phyloP scores from a whole-genome alignment of 2,329 filamentous ascomycete species.

The Hypoxylon rubiginosum region DNA sequence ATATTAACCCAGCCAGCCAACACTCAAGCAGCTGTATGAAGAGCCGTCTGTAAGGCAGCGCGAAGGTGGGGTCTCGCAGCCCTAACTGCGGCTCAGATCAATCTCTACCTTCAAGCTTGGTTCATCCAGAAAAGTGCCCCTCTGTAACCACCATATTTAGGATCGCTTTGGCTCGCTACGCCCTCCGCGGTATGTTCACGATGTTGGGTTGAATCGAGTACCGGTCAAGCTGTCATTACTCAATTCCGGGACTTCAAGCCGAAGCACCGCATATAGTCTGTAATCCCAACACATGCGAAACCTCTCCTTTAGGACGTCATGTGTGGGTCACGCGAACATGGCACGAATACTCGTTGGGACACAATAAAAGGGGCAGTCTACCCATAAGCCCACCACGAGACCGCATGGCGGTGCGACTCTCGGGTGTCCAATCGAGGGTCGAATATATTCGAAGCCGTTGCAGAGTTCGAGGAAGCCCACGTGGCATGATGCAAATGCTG shows the following conservation, averaged over 20 bases:
- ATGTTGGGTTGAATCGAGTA: conserved; percentile 9
- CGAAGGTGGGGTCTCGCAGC: conserved; percentile 15
- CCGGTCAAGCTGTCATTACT: conserved; percentile 17
- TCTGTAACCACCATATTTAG: conserved; percentile 13
- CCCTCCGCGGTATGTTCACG: conserved; percentile 3
- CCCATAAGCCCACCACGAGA: conserved; percentile 12
- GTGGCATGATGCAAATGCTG: conserved; percentile 36
- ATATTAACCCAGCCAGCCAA: background rate
- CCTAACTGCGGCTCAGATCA: conserved; percentile 23
- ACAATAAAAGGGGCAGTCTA: conserved; percentile 16
- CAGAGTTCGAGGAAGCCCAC: conserved; percentile 21
- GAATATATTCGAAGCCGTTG: conserved; percentile 1
- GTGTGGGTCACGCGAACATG: background rate
- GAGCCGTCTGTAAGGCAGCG: conserved; percentile 1
- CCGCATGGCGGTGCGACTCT: conserved; percentile 4
- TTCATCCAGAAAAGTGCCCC: conserved; percentile 3
- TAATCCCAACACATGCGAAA: conserved; percentile 17
- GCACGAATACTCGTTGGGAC: conserved; percentile 2
- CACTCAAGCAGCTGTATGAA: conserved; percentile 1
- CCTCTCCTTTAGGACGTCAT: conserved; percentile 7
- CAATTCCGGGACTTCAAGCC: conserved; percentile 16
- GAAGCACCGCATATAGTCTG: conserved; percentile 13
- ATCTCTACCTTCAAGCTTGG: conserved; percentile 8
- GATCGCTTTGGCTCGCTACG: conserved; percentile 6
- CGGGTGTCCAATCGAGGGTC: conserved; percentile 17